Base-by-base conservation (phyloP, 2,329 filamentous ascomycete genomes). In the Hypoxylon sp. region DNA sequence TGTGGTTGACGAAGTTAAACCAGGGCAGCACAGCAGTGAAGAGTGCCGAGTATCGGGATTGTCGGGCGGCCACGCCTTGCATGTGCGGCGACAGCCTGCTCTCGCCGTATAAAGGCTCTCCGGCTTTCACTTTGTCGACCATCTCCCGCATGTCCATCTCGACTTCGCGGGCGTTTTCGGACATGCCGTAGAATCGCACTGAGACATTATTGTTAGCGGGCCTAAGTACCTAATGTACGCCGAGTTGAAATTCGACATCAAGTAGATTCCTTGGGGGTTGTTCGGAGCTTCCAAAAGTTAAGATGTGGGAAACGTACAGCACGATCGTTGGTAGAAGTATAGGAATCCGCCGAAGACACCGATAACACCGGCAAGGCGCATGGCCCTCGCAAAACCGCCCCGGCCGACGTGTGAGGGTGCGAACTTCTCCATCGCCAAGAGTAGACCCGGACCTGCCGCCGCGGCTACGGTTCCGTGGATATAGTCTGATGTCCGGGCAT, bases 1-100 rank as follows among this genome's bases (percentile, higher is more conserved):
- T 90, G 82, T 99, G 96, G 82, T 99, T 98, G 77, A 97, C 95
- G 82, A 99, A 92, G 85, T 99, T 99, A 83, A 97, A 95, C 96
- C 94, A 98, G 41, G 95, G 94, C 62, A 99, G 83, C 60, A 95
- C 89, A 78, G 94, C 91, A 72, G 93, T 83, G 81, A 95, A 96
- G 32, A 96, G 85, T 43, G 92, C 91, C 38, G 93, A 91, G 85
- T 97, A 98, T 78, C 96, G 88, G 77, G 94, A 97, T 84, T 99
- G 97, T 75, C 96, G 87, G 65, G 93, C 90, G 57, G 96, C 94
- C 41, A 98, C 91, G 66, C 95, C 96, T 82, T 99, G 96, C 85
- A 98, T 91, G 82, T 98, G 93, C 70, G 94, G 90, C 63, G 91
- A 91, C 75, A 98, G 82, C 58, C 83, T 83, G 76, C 90, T 93